Evolutionary conservation across 179 eudicot genomes (phyloP), one percentile per base, ranked within the genome.

Genomic region (Actinidia chinensis): DNA sequence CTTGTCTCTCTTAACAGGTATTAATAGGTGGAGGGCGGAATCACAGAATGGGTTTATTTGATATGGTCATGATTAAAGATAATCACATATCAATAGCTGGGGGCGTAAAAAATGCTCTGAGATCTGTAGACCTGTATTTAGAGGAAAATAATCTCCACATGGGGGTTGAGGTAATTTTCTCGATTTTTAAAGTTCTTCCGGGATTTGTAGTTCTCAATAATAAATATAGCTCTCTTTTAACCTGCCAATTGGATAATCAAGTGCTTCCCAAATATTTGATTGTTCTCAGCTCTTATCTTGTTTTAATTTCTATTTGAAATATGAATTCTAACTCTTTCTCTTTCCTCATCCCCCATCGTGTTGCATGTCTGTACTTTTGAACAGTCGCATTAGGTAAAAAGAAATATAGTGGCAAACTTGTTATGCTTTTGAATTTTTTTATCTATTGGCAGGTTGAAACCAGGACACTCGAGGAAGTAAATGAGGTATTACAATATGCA

Each of bases 41-140:
- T 86, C 98, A 95, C 70, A 89, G 98, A 78, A 84, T 95, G 88
- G 98, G 98, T 82, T 90, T 95, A 76, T 95, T 95, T 84, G 98
- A 95, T 82, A 95, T 95, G 98, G 93, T 91, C 71, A 80, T 95
- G 93, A 90, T 95, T 75, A 95, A 95, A 89, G 98, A 95, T 84
- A 95, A 95, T 82, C 98, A 95, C 71, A 77, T 95, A 79, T 93
- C 98, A 20, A 83, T 88, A 64, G 98, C 98, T 58, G 98, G 98
- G 71, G 95, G 98, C 51, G 88, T 95, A 68, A 79, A 89, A 78
- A 88, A 89, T 61, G 97, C 97, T 63, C 86, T 95, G 79, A 84
- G 84, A 80, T 91, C 95, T 76, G 90, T 91, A 47, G 98, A 93
- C 81, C 80, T 71, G 18, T 93, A 93, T 87, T 86, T 95, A 74